These are phyloP conservation scores for Galeopsis tetrahit DNA, from an alignment of 257 asterid species.

Conservation along the genomic window DNA sequence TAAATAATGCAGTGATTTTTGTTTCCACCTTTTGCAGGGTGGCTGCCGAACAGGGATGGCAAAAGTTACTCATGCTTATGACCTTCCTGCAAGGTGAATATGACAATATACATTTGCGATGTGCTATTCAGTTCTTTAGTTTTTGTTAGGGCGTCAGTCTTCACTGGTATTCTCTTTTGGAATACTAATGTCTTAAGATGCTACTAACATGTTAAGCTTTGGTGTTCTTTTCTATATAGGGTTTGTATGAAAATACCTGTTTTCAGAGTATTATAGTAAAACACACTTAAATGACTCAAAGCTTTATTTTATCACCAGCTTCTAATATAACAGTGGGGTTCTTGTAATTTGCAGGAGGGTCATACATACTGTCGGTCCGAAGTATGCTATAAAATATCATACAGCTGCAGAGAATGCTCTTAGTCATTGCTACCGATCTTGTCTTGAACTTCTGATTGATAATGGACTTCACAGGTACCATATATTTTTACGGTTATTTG, in stretches of 20 bases:
- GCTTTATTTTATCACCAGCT: not conserved
- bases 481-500: constrained; percentile 28
- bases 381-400: constrained; percentile 95
- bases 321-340: constrained; percentile 15
- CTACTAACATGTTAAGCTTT: not conserved
- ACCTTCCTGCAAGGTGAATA: constrained; percentile 92
- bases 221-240: not conserved
- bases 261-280: constrained; percentile 23
- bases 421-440: constrained; percentile 92
- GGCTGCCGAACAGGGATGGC: constrained; percentile 99
- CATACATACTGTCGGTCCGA: constrained; percentile 98
- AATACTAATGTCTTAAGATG: constrained; percentile 1
- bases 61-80: constrained; percentile 76
- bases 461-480: constrained; percentile 71
- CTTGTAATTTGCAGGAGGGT: constrained; percentile 76
- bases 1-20: constrained; percentile 37
- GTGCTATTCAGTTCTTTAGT: constrained; percentile 14
- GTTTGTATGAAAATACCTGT: constrained; percentile 6
- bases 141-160: constrained; percentile 2
- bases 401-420: constrained; percentile 99
- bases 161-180: constrained; percentile 5
- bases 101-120: not conserved
- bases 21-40: constrained; percentile 58
- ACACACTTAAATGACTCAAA: not conserved
- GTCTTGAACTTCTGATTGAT: constrained; percentile 67